These are phyloP conservation scores for Rossbeevera mucosa DNA, from an alignment of 768 basidiomycete species.

Conservation along the genomic window DNA sequence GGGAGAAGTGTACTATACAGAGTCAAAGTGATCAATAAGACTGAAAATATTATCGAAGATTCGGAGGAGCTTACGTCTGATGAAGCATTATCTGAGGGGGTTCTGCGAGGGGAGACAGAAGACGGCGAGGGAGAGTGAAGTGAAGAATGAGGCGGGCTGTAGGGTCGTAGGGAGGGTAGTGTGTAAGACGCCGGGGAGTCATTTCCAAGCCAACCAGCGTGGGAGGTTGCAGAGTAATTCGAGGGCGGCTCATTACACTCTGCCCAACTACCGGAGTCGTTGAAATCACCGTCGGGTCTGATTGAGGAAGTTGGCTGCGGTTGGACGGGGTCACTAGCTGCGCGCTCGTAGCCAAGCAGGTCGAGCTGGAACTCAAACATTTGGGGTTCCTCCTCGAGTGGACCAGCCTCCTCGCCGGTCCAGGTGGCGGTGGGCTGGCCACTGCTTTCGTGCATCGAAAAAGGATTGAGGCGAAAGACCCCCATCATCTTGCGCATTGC, in stretches of 20 bases:
- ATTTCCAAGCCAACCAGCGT: constrained; percentile 28
- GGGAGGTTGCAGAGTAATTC: constrained; percentile 20
- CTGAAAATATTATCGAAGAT: neutral
- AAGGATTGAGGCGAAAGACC: constrained; percentile 72
- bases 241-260: constrained; percentile 18
- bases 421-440: constrained; percentile 41
- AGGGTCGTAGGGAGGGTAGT: constrained; percentile 28
- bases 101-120: constrained; percentile 24
- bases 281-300: constrained; percentile 14
- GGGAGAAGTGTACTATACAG: constrained; percentile 16
- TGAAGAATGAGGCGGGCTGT: constrained; percentile 23
- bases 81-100: constrained; percentile 19
- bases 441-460: constrained; percentile 56
- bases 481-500: constrained; percentile 77
- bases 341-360: constrained; percentile 26
- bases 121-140: constrained; percentile 29
- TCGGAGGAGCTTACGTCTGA: constrained; percentile 23
- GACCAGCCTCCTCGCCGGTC: constrained; percentile 50
- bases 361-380: constrained; percentile 65
- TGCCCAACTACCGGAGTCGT: constrained; percentile 21
- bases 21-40: constrained; percentile 3
- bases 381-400: constrained; percentile 56
- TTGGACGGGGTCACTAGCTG: constrained; percentile 15
- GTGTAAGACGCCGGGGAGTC: constrained; percentile 26
- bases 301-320: constrained; percentile 8